Evolutionary conservation across 1,284 basidiomycete species (phyloP).

Genomic region (Porogramme epimiltina): DNA sequence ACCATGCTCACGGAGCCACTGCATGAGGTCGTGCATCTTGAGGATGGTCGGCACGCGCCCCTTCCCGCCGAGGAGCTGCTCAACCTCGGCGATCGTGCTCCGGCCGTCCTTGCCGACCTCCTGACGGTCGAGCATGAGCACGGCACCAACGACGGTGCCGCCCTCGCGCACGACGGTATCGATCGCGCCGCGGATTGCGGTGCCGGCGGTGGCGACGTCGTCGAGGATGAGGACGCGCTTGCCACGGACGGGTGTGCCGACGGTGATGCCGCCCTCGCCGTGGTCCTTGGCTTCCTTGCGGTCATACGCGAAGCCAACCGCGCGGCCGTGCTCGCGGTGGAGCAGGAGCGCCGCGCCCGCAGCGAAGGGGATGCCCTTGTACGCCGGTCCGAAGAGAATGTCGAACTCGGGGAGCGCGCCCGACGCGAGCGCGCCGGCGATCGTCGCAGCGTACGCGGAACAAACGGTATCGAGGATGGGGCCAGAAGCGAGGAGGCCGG

Average conservation of each 20-base stretch:
- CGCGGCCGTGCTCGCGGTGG: conserved; percentile 62
- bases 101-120: conserved; percentile 76
- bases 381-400: conserved; percentile 95
- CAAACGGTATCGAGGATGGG: conserved; percentile 81
- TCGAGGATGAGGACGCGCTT: conserved; percentile 88
- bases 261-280: conserved; percentile 94
- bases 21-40: conserved; percentile 85
- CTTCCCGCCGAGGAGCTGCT: conserved; percentile 67
- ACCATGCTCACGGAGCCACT: conserved; percentile 76
- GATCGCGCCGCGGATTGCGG: conserved; percentile 85
- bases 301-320: conserved; percentile 89
- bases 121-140: conserved; percentile 89
- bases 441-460: conserved; percentile 87
- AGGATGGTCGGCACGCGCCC: conserved; percentile 77
- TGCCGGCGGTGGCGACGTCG: conserved; percentile 97
- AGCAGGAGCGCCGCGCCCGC: conserved; percentile 86
- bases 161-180: conserved; percentile 68
- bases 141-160: conserved; percentile 87
- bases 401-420: conserved; percentile 73
- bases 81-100: conserved; percentile 87
- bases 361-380: conserved; percentile 97
- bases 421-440: conserved; percentile 44
- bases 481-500: conserved; percentile 86
- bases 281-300: conserved; percentile 96
- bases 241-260: conserved; percentile 83